These are phyloP conservation scores for Phalaenopsis equestris DNA, from an alignment of 106 monocot species.

Conservation along the genomic window DNA sequence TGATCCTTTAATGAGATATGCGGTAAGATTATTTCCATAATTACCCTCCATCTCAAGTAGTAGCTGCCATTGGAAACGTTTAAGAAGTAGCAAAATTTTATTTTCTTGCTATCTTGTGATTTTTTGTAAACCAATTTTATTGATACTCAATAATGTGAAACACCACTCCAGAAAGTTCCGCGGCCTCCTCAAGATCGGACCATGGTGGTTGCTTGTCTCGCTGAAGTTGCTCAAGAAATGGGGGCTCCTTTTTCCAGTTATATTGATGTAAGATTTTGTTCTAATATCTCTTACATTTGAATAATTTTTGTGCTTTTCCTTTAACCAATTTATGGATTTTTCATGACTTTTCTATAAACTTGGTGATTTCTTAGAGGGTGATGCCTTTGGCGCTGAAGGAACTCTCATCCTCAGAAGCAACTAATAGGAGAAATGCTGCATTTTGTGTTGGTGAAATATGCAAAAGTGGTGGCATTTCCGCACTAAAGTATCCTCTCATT, in stretches of 20 bases:
- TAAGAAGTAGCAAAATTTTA: background rate
- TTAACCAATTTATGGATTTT: background rate
- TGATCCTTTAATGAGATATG: slow-evolving; percentile 91
- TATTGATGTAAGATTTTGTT: slow-evolving; percentile 54
- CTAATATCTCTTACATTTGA: background rate
- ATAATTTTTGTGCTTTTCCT: background rate
- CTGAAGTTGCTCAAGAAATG: slow-evolving; percentile 98
- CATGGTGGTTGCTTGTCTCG: slow-evolving; percentile 95
- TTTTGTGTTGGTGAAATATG: slow-evolving; percentile 95
- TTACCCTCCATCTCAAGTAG: background rate
- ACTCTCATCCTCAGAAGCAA: slow-evolving; percentile 72
- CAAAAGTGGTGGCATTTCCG: slow-evolving; percentile 67
- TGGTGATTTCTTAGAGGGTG: slow-evolving; percentile 43
- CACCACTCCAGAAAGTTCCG: slow-evolving; percentile 58
- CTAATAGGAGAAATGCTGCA: slow-evolving; percentile 96
- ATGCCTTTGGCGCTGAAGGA: slow-evolving; percentile 97
- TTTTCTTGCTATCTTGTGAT: background rate
- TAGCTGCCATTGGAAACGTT: background rate
- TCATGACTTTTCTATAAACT: background rate
- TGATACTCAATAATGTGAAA: background rate
- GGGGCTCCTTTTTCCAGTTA: slow-evolving; percentile 80
- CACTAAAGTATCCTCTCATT: slow-evolving; percentile 70
- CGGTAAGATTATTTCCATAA: slow-evolving; percentile 31
- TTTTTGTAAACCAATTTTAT: background rate
- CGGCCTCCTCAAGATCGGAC: slow-evolving; percentile 78